These are phyloP conservation scores for Amyloporia xantha DNA, from an alignment of 768 basidiomycete species.

Conservation along the genomic window DNA sequence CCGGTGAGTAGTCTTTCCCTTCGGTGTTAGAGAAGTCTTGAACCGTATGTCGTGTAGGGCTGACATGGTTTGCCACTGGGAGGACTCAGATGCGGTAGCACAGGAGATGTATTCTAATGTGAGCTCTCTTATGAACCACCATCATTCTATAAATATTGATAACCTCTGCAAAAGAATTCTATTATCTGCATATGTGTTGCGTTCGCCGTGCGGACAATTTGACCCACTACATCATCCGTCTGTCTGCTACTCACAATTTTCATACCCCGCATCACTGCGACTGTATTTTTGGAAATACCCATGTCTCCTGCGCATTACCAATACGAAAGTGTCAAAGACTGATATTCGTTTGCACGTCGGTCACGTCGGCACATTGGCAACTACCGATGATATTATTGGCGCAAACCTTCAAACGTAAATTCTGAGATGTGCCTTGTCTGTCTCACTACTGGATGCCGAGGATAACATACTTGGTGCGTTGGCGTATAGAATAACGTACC, in stretches of 20 bases:
- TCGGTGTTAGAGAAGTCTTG: neutral
- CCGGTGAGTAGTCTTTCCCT: conserved; percentile 42
- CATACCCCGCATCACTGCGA: conserved; percentile 15
- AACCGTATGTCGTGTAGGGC: conserved; percentile 38
- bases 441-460: too few species aligned
- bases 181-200: conserved; percentile 61
- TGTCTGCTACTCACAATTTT: neutral
- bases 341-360: too few species aligned
- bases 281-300: conserved; percentile 17
- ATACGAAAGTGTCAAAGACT: too few species aligned
- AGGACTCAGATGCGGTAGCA: conserved; percentile 71
- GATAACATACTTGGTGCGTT: too few species aligned
- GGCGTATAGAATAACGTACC: too few species aligned
- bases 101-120: conserved; percentile 80
- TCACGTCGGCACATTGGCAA: too few species aligned
- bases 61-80: conserved; percentile 83
- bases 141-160: neutral
- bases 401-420: too few species aligned
- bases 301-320: neutral
- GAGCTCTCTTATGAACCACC: conserved; percentile 31
- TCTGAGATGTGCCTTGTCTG: too few species aligned
- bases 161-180: conserved; percentile 47
- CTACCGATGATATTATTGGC: too few species aligned
- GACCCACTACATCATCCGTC: conserved; percentile 10
- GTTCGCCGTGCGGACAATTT: conserved; percentile 48